Evolutionary conservation across 148 eudicot species (phyloP), one percentile per base, ranked within the genome.

Genomic region (Rhododendron mucronatum): DNA sequence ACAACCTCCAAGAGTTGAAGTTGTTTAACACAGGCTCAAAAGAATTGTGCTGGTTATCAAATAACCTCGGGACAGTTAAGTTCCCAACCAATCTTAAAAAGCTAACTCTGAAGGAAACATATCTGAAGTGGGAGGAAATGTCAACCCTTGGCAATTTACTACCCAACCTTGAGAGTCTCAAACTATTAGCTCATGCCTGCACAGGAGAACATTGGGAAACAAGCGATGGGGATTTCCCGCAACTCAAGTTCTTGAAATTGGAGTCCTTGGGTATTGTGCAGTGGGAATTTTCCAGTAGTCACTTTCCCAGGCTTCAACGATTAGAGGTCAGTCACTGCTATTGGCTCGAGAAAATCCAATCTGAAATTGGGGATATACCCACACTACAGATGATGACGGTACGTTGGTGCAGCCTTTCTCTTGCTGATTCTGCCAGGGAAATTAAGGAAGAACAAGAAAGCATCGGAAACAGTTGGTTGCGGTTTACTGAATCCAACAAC

Each of bases 41-140:
- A 13, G 14, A 3, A 30, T 3, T 2, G 4, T 11, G 16, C 20
- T 12, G 28, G 18, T 33, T 14, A 14, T 11, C 28, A 20, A 4
- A 7, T 12, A 12, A 12, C 11, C 23, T 26, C 2, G 16, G 9
- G 9, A 8, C 30, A 3, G 7, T 80, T 28, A 81, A 18, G 18
- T 75, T 89, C 18, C 90, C 90, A 23, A 21, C 57, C 13, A 84
- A 21, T 3, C 73, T 89, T 2, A 86, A 28, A 51, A 76, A 65
- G 76, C 80, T 89, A 35, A 89, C 83, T 57, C 50, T 89, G 53
- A 26, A 37, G 12, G 5, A 11, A 1, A 63, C 74, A 4, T 3
- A 26, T 41, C 76, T 89, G 50, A 82, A 82, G 7, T 87, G 88
- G 88, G 61, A 77, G 11, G 75, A 80, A 23, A 75, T 89, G 82